A percentile compares a stretch with the other conserved stretches of the same genome.
Conservation (phyloP, 176 grass and related monocot species). For the barley (Hordeum vulgare) region DNA sequence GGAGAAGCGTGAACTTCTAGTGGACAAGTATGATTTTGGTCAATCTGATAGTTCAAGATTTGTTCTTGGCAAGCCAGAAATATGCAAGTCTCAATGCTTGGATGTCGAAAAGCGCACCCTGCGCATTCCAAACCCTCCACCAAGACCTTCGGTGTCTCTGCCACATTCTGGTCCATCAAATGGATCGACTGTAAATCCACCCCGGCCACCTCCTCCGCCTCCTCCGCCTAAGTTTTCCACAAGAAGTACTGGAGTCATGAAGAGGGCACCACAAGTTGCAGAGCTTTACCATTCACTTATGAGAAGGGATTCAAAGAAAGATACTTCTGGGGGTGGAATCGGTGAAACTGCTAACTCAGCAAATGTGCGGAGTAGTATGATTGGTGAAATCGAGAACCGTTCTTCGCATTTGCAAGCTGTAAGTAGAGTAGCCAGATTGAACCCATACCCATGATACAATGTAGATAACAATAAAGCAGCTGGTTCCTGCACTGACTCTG, state of each 20-base stretch:
- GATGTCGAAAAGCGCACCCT: conserved; percentile 78
- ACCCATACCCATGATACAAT: conserved; percentile 6
- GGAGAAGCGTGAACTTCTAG: conserved; percentile 46
- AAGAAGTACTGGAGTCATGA: conserved; percentile 69
- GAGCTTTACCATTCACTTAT: conserved; percentile 99
- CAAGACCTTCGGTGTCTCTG: conserved; percentile 73
- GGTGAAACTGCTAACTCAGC: conserved; percentile 65
- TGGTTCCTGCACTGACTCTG: conserved; percentile 13
- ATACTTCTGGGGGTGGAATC: conserved; percentile 66
- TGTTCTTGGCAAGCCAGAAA: conserved; percentile 53
- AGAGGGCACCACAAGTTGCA: conserved; percentile 93
- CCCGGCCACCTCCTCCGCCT: conserved; percentile 63
- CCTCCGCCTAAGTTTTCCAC: conserved; percentile 70
- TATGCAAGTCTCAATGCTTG: conserved; percentile 47
- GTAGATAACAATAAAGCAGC: not conserved
- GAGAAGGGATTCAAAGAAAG: conserved; percentile 91
- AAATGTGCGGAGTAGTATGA: conserved; percentile 92
- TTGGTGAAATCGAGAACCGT: conserved; percentile 98
- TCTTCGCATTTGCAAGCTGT: conserved; percentile 93
- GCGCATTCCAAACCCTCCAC: conserved; percentile 90
- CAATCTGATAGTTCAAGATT: conserved; percentile 71
- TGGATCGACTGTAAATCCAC: conserved; percentile 40
- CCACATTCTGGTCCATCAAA: conserved; percentile 43
- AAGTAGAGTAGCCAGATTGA: conserved; percentile 28
- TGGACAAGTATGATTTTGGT: conserved; percentile 56